A percentile compares a stretch with the other conserved stretches of the same genome.
phyloP scores from a whole-genome alignment of 192 early-diverging fungal genomes.

The Gryganskiella cystojenkinii region DNA sequence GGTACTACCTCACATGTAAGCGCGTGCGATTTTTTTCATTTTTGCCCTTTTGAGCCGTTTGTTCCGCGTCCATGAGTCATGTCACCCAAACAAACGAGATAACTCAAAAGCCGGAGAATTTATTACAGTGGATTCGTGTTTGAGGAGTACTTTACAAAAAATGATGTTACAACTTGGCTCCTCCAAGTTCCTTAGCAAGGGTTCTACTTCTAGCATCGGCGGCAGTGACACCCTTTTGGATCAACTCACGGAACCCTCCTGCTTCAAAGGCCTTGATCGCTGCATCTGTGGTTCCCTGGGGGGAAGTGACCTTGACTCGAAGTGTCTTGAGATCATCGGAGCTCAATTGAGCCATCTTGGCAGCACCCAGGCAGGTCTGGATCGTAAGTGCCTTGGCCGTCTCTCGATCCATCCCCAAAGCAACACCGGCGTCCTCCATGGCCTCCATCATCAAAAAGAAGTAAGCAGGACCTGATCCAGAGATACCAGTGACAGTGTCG shows the following conservation, averaged over 20 bases:
- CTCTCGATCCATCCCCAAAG: slow-evolving; percentile 78
- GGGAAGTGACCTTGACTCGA: slow-evolving; percentile 89
- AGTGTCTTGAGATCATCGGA: slow-evolving; percentile 79
- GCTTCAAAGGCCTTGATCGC: slow-evolving; percentile 86
- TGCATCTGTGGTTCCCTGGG: slow-evolving; percentile 95
- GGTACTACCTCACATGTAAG: too few relatives aligned
- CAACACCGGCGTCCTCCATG: slow-evolving; percentile 85
- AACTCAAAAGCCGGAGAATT: slow-evolving; percentile 16
- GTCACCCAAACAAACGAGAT: background rate
- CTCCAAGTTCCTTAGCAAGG: slow-evolving; percentile 73
- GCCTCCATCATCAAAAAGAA: slow-evolving; percentile 95
- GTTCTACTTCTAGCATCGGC: slow-evolving; percentile 77
- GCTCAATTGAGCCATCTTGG: slow-evolving; percentile 81
- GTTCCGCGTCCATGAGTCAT: slow-evolving; percentile 15
- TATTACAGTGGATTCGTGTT: background rate
- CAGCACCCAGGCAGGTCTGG: slow-evolving; percentile 95
- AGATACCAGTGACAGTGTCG: slow-evolving; percentile 89
- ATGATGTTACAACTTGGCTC: slow-evolving; percentile 31
- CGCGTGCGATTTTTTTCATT: background rate
- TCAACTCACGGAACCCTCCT: slow-evolving; percentile 62
- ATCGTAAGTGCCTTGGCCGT: slow-evolving; percentile 84
- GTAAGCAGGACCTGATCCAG: slow-evolving; percentile 94
- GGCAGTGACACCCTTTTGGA: slow-evolving; percentile 70
- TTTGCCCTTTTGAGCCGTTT: background rate
- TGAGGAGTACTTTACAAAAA: background rate